Evolutionary conservation across 805 yeast species (phyloP).

Genomic region (Metschnikowia orientalis): DNA sequence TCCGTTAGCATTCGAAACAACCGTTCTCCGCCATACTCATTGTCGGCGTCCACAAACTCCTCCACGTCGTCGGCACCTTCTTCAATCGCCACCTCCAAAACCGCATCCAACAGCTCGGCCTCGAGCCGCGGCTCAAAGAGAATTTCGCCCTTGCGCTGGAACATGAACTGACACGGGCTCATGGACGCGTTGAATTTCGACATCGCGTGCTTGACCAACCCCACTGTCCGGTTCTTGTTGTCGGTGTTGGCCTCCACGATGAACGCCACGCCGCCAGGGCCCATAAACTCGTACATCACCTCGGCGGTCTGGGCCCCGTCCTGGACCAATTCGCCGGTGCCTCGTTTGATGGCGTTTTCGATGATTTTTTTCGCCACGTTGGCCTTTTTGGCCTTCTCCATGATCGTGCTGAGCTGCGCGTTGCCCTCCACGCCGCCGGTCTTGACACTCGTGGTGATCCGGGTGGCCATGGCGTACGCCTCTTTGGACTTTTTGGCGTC

Average conservation of each 20-base stretch:
- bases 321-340: constrained; percentile 58
- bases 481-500: constrained; percentile 73
- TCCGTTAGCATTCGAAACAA: constrained; percentile 53
- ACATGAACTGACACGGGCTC: constrained; percentile 74
- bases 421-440: constrained; percentile 65
- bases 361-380: constrained; percentile 81
- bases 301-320: constrained; percentile 40
- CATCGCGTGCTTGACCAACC: constrained; percentile 69
- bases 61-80: constrained; percentile 77
- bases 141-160: constrained; percentile 74
- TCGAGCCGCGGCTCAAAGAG: constrained; percentile 42
- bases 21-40: constrained; percentile 35
- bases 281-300: constrained; percentile 79
- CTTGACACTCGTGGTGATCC: constrained; percentile 72
- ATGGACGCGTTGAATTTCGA: constrained; percentile 64
- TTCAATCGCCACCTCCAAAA: constrained; percentile 73
- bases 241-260: constrained; percentile 86
- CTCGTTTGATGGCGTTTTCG: constrained; percentile 84
- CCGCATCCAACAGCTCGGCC: constrained; percentile 50
- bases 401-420: constrained; percentile 61
- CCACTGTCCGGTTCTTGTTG: constrained; percentile 78
- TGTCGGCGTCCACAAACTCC: constrained; percentile 41
- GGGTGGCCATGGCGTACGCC: constrained; percentile 66
- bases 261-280: constrained; percentile 87
- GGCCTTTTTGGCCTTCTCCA: constrained; percentile 72